These are phyloP conservation scores for Excoecaria agallocha DNA, from an alignment of 345 rosid species.

Conservation along the genomic window DNA sequence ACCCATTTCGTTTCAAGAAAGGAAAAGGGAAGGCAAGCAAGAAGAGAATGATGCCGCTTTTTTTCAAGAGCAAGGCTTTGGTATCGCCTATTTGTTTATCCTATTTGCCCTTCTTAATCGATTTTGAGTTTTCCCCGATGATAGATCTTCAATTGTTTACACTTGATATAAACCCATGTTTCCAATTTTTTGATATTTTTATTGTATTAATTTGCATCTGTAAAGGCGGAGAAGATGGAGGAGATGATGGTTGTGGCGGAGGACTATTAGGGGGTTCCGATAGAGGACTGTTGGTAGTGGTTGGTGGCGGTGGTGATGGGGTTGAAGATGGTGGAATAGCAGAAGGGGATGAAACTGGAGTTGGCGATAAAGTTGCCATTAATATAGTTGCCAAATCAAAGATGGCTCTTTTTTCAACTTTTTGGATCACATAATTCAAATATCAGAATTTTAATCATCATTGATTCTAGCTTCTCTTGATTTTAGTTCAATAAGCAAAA, in stretches of 20 bases:
- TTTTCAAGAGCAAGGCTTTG: slow-evolving; percentile 17
- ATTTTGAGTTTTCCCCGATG: slow-evolving; percentile 36
- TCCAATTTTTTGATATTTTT: neutral
- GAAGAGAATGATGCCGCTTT: slow-evolving; percentile 29
- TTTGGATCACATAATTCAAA: slow-evolving; percentile 13
- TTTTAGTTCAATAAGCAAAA: neutral
- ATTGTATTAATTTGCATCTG: slow-evolving; percentile 20
- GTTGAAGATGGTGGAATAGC: slow-evolving; percentile 42
- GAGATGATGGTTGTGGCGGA: slow-evolving; percentile 25
- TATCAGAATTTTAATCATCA: slow-evolving; percentile 15
- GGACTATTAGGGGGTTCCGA: slow-evolving; percentile 36
- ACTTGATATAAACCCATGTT: slow-evolving; percentile 74
- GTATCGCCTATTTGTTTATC: slow-evolving; percentile 12
- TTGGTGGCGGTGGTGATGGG: slow-evolving; percentile 27
- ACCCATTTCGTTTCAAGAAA: no score
- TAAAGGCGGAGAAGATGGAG: slow-evolving; percentile 28
- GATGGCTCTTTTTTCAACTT: slow-evolving; percentile 6
- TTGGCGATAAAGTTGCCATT: slow-evolving; percentile 62
- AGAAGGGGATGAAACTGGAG: slow-evolving; percentile 51
- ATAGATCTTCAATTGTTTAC: slow-evolving; percentile 31
- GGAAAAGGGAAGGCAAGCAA: no score
- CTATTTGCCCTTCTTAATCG: slow-evolving; percentile 2
- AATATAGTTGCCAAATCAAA: slow-evolving; percentile 13
- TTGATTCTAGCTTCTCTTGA: neutral
- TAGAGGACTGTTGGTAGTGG: slow-evolving; percentile 30